Evolutionary conservation across 129 eudicot species (phyloP), one percentile per base, ranked within the genome.

Genomic region (Deinandra increscens): DNA sequence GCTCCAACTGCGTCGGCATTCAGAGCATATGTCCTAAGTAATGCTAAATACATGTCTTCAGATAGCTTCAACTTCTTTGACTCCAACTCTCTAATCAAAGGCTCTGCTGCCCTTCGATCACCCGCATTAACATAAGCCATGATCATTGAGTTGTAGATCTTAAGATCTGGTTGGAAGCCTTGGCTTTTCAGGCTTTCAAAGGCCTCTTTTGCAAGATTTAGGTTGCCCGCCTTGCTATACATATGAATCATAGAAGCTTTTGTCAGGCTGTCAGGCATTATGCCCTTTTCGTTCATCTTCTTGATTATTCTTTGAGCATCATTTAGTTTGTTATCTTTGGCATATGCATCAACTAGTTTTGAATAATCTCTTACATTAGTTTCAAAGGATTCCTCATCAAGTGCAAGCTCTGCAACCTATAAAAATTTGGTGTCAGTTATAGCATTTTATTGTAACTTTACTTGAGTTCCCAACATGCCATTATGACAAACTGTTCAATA

Each of bases 281-380:
- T 71, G 70, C 92, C 97, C 12, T 79, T 82, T 55, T 89, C 87
- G 11, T 63, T 84, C 99, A 94, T 94, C 78, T 84, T 94, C 8
- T 79, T 69, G 1, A 94, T 81, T 33, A 94, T 80, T 82, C 89
- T 81, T 82, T 94, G 91, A 9, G 82, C 86, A 64, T 85, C 88
- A 26, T 75, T 72, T 38, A 82, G 12, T 43, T 88, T 80, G 64
- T 80, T 84, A n/a, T 80, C 83, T 59, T 77, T 82, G 15, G 94
- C 89, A 78, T 87, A 74, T 14, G 75, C 77, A 41, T 85, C 91
- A 42, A 87, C 74, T 23, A 90, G 87, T 66, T 80, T 82, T 45
- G 96, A 85, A 68, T 80, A 94, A 79, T 94, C 99, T n/a, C 86
- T 79, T 59, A 76, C 62, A 72, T 64, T 79, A 13, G 96, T 36